Evolutionary conservation across 1,284 basidiomycete genomes (phyloP).

Genomic region (Somion occarium): DNA sequence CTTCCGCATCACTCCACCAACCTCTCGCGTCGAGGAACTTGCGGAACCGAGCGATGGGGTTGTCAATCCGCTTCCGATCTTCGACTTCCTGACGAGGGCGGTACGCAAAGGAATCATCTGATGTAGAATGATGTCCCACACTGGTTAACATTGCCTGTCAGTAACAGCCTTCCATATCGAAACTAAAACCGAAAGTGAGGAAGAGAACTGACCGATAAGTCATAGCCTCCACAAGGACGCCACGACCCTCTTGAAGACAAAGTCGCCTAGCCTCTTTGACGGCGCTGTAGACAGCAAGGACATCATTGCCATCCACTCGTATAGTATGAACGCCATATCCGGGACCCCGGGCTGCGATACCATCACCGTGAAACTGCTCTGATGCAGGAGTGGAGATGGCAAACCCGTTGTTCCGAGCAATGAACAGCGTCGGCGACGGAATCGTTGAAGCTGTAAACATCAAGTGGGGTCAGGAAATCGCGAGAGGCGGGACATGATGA

Average conservation of each 20-base stretch:
- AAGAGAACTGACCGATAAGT: slow-evolving; percentile 62
- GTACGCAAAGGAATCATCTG: slow-evolving; percentile 92
- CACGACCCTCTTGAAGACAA: slow-evolving; percentile 77
- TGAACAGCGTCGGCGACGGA: slow-evolving; percentile 67
- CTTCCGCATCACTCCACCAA: slow-evolving; percentile 85
- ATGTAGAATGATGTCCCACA: slow-evolving; percentile 93
- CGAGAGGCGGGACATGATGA: background rate
- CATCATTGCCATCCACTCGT: slow-evolving; percentile 92
- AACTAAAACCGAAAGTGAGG: background rate
- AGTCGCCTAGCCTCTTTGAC: slow-evolving; percentile 74
- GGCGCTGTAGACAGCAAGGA: slow-evolving; percentile 82
- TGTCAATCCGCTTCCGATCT: slow-evolving; percentile 82
- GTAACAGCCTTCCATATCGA: background rate
- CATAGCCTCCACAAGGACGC: slow-evolving; percentile 91
- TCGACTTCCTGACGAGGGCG: slow-evolving; percentile 82
- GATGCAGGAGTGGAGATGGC: slow-evolving; percentile 91
- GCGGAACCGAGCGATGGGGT: slow-evolving; percentile 84
- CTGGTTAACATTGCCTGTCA: slow-evolving; percentile 27
- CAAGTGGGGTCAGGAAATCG: background rate
- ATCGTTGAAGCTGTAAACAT: slow-evolving; percentile 55
- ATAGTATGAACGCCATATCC: slow-evolving; percentile 93
- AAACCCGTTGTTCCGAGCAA: slow-evolving; percentile 87
- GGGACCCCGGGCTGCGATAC: slow-evolving; percentile 89
- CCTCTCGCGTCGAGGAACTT: slow-evolving; percentile 75
- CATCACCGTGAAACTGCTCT: slow-evolving; percentile 90